Conservation (phyloP, 345 rosid species). For the Melaleuca quinquenervia region DNA sequence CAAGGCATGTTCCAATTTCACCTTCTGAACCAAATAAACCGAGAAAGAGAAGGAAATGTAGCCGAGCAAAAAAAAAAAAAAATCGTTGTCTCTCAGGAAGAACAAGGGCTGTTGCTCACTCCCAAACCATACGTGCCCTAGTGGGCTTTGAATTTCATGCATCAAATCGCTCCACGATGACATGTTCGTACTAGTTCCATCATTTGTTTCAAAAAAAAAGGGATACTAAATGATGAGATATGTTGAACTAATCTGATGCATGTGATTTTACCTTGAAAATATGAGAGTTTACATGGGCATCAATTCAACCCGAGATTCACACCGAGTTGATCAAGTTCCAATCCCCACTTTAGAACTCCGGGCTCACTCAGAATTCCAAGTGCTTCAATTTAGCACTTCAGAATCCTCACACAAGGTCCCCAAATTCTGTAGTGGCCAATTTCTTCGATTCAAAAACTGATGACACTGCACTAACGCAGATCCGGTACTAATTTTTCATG, state of each 20-base stretch:
- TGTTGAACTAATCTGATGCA: background rate
- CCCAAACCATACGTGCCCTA: background rate
- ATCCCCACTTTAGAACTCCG: background rate
- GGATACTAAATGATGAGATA: background rate
- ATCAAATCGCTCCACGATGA: background rate
- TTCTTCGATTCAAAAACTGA: background rate
- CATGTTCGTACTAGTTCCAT: background rate
- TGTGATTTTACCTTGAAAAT: background rate
- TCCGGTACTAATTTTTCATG: no score
- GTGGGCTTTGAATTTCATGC: background rate
- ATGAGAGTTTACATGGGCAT: background rate
- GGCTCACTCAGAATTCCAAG: background rate
- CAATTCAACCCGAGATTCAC: background rate
- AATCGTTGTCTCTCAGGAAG: background rate
- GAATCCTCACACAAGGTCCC: background rate
- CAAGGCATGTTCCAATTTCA: no score
- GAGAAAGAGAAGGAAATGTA: background rate
- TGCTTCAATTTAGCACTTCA: background rate
- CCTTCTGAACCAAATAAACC: no score
- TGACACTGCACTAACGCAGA: accelerated
- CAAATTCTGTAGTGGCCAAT: background rate
- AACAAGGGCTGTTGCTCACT: background rate
- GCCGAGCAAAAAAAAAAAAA: background rate
- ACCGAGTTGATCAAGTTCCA: background rate
- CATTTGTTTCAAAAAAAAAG: background rate